Percentiles rank a stretch among this genome's conserved stretches.
phyloP scores from a whole-genome alignment of 108 stramenopile species.

The Stephanodiscus triporus region DNA sequence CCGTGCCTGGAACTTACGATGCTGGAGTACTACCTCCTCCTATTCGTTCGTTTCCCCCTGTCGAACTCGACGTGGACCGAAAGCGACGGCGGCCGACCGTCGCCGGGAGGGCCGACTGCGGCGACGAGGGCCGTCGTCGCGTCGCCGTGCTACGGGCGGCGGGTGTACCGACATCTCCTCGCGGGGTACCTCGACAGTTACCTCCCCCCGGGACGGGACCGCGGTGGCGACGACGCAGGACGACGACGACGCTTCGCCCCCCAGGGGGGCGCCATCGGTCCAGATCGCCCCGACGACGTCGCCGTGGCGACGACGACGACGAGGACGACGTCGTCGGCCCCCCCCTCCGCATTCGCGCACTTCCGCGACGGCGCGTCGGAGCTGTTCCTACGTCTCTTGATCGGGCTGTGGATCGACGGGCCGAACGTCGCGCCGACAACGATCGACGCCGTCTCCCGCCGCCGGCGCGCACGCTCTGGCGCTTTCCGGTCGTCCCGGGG shows the following conservation, averaged over 20 bases:
- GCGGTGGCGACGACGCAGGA: slow-evolving; percentile 17
- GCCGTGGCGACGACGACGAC: too few relatives aligned
- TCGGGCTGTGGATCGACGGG: slow-evolving; percentile 79
- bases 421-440: slow-evolving; percentile 42
- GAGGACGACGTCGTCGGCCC: too few relatives aligned
- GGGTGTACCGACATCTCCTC: slow-evolving; percentile 67
- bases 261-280: too few relatives aligned
- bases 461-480: slow-evolving; percentile 29
- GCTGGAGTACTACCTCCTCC: slow-evolving; percentile 70
- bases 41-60: slow-evolving; percentile 71
- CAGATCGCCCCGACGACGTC: too few relatives aligned
- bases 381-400: slow-evolving; percentile 71
- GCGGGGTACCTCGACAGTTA: slow-evolving; percentile 60
- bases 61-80: slow-evolving; percentile 48
- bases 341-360: background rate
- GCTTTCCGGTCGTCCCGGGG: background rate
- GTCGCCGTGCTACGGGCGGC: slow-evolving; percentile 60
- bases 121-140: background rate
- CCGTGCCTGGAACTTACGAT: slow-evolving; percentile 56
- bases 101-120: background rate
- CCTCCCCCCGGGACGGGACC: slow-evolving; percentile 42
- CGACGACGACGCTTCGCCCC: too few relatives aligned
- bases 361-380: slow-evolving; percentile 48
- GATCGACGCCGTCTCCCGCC: slow-evolving; percentile 16
- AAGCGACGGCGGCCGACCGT: background rate